A percentile compares a stretch with the other conserved stretches of the same genome.
Evolutionary conservation across 225 moss, liverwort and hornwort species (phyloP).

Genomic region (Ulota crispa): DNA sequence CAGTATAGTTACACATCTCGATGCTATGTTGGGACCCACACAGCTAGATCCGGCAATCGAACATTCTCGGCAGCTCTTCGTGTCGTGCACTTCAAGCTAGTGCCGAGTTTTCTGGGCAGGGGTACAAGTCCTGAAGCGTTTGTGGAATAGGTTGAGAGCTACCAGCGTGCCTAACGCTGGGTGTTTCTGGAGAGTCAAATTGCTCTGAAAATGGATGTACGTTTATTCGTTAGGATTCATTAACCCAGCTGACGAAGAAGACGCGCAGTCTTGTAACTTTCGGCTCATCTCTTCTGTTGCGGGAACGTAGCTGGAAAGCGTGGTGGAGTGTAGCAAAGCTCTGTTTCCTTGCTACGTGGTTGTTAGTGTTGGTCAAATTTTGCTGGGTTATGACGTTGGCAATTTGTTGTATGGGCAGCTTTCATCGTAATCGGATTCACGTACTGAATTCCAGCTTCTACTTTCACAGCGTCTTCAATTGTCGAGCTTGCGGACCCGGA

Average conservation of each 20-base stretch:
- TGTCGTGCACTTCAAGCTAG: slow-evolving; percentile 1
- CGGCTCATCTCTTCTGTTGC: too few relatives aligned
- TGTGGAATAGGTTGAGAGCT: slow-evolving; percentile 8
- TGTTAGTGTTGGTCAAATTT: too few relatives aligned
- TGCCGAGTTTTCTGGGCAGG: background rate
- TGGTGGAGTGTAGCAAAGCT: too few relatives aligned
- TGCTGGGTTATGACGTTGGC: slow-evolving; percentile 13
- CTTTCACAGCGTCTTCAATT: background rate
- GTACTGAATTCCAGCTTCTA: background rate
- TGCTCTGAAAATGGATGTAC: too few relatives aligned
- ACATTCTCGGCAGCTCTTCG: slow-evolving; percentile 17
- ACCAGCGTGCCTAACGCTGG: background rate
- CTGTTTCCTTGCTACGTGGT: too few relatives aligned
- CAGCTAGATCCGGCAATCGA: slow-evolving; percentile 22
- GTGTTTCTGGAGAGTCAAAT: background rate
- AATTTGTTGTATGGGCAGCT: slow-evolving; percentile 26
- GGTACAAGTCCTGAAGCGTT: background rate
- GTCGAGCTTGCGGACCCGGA: slow-evolving; percentile 19
- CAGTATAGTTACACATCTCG: slow-evolving; percentile 22
- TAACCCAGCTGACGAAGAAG: too few relatives aligned
- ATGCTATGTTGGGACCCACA: slow-evolving; percentile 29
- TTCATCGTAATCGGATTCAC: background rate
- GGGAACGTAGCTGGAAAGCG: too few relatives aligned
- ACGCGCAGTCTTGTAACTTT: too few relatives aligned
- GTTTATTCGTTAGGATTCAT: too few relatives aligned